Evolutionary conservation across 805 yeast genomes (phyloP), one percentile per base, ranked within the genome.

Genomic region (Wickerhamiella spandovensis): DNA sequence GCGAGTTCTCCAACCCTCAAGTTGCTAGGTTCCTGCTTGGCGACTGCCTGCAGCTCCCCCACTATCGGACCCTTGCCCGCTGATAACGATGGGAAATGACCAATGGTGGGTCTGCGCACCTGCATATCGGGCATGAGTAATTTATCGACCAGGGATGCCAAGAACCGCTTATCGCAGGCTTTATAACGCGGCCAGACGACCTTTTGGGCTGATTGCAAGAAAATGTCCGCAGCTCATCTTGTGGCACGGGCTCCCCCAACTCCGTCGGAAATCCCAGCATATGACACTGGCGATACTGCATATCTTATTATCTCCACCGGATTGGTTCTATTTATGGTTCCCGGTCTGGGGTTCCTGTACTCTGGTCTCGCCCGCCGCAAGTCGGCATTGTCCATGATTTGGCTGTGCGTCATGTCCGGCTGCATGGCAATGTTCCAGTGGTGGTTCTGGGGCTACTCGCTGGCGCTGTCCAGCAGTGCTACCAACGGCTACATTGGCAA

Each of bases 371-470:
- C 95, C 12, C 72, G 96, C 62, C 71, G 96, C 61, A 88, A 88
- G 65, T 79, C 87, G n/a, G 95, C 96, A 0, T 70, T 88, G 44
- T 81, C 90, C 17, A 76, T 86, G 76, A 79, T 88, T 28, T 86
- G 94, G 84, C 78, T 82, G 8, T 79, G 78, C n/a, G 64, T 86
- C 41, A 76, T 81, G 75, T 76, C 87, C 5, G 79, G 84, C 5
- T 73, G 82, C 55, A 78, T 87, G 7, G 87, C 84, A 1, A 73
- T 78, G 49, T 78, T 88, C 62, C 95, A 88, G 64, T 90, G 97
- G 97, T 90, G 88, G 66, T 87, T 90, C 64, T 92, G 97, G 96
- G 97, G 96, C n/a, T 89, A 86, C 64, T 86, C 96, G 0, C 68
- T 90, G 43, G 94, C 97, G 3, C 88, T 92, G 61, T 79, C 90